phyloP scores from a whole-genome alignment of 768 basidiomycete species.

The Flagelloscypha sp. region DNA sequence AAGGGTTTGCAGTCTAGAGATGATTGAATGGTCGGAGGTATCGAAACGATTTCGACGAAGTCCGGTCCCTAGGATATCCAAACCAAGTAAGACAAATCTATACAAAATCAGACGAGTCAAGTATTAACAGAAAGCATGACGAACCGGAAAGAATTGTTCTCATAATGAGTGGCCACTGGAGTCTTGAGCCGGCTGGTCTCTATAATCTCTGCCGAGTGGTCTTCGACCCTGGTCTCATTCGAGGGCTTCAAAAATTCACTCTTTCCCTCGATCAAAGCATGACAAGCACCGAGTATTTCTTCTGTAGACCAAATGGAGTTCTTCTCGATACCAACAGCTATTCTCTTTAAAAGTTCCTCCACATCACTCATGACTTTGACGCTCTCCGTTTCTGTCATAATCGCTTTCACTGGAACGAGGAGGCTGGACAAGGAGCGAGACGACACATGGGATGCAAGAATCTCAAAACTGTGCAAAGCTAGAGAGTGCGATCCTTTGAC shows the following conservation, averaged over 20 bases:
- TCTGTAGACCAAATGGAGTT: conserved; percentile 63
- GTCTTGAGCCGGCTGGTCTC: conserved; percentile 78
- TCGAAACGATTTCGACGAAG: conserved; percentile 82
- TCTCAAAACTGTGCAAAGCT: conserved; percentile 78
- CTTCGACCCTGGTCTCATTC: too few relatives aligned
- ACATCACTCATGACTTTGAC: conserved; percentile 72
- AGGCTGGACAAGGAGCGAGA: conserved; percentile 69
- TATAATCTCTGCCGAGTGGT: too few relatives aligned
- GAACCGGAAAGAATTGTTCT: conserved; percentile 82
- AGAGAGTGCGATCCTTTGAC: conserved; percentile 76
- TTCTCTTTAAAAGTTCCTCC: conserved; percentile 81
- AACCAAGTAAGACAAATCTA: conserved; percentile 85
- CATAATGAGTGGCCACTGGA: conserved; percentile 56
- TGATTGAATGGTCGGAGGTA: conserved; percentile 62
- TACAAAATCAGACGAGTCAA: conserved; percentile 4
- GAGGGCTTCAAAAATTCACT: conserved; percentile 80
- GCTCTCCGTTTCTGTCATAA: conserved; percentile 82
- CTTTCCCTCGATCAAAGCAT: conserved; percentile 87
- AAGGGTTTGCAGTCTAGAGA: conserved; percentile 82
- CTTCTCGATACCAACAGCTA: conserved; percentile 76
- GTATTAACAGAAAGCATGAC: conserved; percentile 12
- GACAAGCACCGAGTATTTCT: conserved; percentile 74
- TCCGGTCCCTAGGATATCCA: conserved; percentile 86
- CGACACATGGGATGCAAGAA: conserved; percentile 71
- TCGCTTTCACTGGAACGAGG: conserved; percentile 68